Percentiles rank a stretch among this genome's conserved stretches.
Evolutionary conservation across 2,329 filamentous ascomycete species (phyloP).

Genomic region (Verticillium albo-atrum): DNA sequence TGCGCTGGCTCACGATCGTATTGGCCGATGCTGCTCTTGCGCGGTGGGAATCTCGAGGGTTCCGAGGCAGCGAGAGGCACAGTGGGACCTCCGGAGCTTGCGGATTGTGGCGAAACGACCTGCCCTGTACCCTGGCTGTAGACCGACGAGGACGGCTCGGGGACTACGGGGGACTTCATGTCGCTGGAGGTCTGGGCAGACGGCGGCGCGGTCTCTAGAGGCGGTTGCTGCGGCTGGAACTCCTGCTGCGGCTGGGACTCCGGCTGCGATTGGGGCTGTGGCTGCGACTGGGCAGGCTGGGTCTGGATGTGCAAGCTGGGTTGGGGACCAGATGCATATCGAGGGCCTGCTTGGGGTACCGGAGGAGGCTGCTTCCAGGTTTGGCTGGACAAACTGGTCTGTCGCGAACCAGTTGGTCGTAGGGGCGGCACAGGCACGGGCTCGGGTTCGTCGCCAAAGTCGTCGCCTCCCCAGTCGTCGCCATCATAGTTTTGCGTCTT

Average conservation of each 20-base stretch:
- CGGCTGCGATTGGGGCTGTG: not conserved
- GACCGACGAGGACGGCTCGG: conserved; percentile 6
- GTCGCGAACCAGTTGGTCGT: conserved; percentile 3
- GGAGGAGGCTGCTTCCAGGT: conserved; percentile 15
- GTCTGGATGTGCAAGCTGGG: conserved; percentile 26
- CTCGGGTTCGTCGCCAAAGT: conserved; percentile 49
- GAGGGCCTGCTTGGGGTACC: not conserved
- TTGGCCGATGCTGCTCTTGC: conserved; percentile 58
- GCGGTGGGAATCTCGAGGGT: conserved; percentile 47
- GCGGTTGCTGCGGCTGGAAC: not conserved
- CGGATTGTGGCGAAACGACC: conserved; percentile 13
- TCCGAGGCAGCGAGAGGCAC: conserved; percentile 17
- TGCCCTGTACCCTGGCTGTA: conserved; percentile 10
- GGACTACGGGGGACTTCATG: not conserved
- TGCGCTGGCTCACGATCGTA: conserved; percentile 26
- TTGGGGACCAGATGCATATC: conserved; percentile 17
- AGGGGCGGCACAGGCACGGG: conserved; percentile 29
- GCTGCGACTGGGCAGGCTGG: conserved; percentile 8
- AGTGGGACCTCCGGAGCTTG: conserved; percentile 5
- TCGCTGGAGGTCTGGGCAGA: conserved; percentile 5
- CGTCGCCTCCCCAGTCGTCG: conserved; percentile 83
- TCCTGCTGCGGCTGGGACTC: not conserved
- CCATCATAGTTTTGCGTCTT: conserved; percentile 84
- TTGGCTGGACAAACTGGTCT: conserved; percentile 26
- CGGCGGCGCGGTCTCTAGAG: not conserved